A percentile compares a stretch with the other conserved stretches of the same genome.
Conservation (phyloP, 2,329 filamentous ascomycete species). For the Decorospora gaudefroyi region DNA sequence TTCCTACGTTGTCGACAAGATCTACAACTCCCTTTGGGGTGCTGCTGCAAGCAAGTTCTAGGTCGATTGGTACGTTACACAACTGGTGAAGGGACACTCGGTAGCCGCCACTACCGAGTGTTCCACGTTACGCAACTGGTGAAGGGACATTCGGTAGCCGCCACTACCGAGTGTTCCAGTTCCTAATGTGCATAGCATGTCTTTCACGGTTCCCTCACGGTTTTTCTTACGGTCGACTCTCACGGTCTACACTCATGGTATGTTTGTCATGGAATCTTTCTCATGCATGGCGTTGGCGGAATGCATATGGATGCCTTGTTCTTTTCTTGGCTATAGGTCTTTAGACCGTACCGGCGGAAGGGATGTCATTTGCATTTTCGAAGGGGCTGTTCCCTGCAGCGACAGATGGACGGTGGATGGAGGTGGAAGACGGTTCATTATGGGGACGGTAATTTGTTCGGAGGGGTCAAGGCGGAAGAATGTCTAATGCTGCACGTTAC, state of each 20-base stretch:
- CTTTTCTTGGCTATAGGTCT: conserved; percentile 6
- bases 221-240: conserved; percentile 3
- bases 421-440: conserved; percentile 4
- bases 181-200: conserved; percentile 14
- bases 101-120: conserved; percentile 8
- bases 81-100: conserved; percentile 10
- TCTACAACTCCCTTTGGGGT: conserved; percentile 87
- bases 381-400: conserved; percentile 1
- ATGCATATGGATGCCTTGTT: conserved; percentile 10
- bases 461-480: neutral
- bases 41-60: conserved; percentile 39
- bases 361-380: conserved; percentile 1
- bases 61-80: conserved; percentile 23
- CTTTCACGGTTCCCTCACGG: neutral
- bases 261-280: conserved; percentile 3
- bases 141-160: conserved; percentile 8
- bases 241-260: conserved; percentile 4
- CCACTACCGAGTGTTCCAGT: conserved; percentile 8
- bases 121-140: conserved; percentile 15
- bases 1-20: conserved; percentile 93
- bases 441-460: conserved; percentile 2
- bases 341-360: neutral
- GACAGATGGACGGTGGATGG: neutral
- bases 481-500: neutral
- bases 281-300: conserved; percentile 15